These are phyloP conservation scores for Chaetothyriales sp. DNA, from an alignment of 2,329 filamentous ascomycete species.

Conservation along the genomic window DNA sequence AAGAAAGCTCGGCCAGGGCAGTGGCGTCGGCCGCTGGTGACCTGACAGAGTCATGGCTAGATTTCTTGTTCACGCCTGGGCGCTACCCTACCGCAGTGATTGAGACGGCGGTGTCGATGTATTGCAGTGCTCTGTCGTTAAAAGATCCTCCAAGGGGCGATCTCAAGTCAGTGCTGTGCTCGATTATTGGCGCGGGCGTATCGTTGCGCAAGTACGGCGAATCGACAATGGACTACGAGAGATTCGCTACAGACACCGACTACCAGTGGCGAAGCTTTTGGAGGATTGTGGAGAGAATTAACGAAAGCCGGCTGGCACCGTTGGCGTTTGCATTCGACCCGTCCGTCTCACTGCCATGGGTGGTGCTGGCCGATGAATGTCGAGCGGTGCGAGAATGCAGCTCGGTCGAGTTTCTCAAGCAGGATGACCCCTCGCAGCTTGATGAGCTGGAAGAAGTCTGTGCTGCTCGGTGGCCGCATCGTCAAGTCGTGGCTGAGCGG, in stretches of 20 bases:
- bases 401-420: constrained; percentile 55
- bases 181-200: constrained; percentile 22
- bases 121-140: constrained; percentile 34
- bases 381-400: constrained; percentile 69
- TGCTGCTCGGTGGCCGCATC: constrained; percentile 27
- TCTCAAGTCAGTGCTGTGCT: constrained; percentile 23
- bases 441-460: constrained; percentile 21
- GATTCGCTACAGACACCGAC: constrained; percentile 59
- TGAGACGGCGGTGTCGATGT: constrained; percentile 69
- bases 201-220: constrained; percentile 59
- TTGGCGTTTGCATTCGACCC: constrained; percentile 62
- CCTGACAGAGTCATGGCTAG: constrained; percentile 70
- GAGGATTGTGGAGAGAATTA: constrained; percentile 67
- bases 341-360: constrained; percentile 59
- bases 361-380: constrained; percentile 67
- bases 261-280: constrained; percentile 84
- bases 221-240: constrained; percentile 60
- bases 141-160: constrained; percentile 19
- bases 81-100: constrained; percentile 66
- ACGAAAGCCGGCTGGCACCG: constrained; percentile 70
- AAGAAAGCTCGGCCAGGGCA: constrained; percentile 15
- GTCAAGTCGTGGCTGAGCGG: constrained; percentile 30
- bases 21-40: constrained; percentile 26
- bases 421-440: constrained; percentile 43
- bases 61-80: constrained; percentile 67